These are phyloP conservation scores for Neofusicoccum ribis DNA, from an alignment of 2,329 filamentous ascomycete species.

Conservation along the genomic window DNA sequence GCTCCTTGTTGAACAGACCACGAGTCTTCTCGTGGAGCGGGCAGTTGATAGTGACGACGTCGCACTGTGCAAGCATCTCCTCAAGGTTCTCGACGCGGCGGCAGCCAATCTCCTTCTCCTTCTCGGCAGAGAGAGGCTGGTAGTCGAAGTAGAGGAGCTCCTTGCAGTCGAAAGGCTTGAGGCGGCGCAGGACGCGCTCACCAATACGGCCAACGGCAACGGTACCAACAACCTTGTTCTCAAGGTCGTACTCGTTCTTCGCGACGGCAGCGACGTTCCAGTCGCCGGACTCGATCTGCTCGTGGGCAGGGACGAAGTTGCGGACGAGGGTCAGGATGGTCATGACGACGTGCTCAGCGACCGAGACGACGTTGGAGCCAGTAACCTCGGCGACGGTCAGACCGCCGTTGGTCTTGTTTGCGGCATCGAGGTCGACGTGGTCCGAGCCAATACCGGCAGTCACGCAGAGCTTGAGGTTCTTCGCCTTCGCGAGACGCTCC, in stretches of 20 bases:
- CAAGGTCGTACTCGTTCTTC: conserved; percentile 98
- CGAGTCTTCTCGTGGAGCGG: conserved; percentile 97
- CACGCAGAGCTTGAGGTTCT: conserved; percentile 97
- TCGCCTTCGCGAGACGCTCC: conserved; percentile 94
- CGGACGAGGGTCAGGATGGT: conserved; percentile 94
- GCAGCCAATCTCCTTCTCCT: conserved; percentile 94
- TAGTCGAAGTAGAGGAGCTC: conserved; percentile 99
- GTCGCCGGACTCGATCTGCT: conserved; percentile 83
- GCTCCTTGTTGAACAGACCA: conserved; percentile 97
- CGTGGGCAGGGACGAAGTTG: conserved; percentile 98
- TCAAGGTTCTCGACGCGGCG: conserved; percentile 84
- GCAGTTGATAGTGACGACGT: conserved; percentile 99
- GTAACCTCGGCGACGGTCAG: conserved; percentile 97
- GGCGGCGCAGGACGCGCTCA: conserved; percentile 92
- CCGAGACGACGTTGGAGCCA: conserved; percentile 96
- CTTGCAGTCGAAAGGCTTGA: conserved; percentile 99
- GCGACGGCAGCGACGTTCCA: conserved; percentile 96
- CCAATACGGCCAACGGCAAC: conserved; percentile 97
- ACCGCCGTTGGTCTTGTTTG: conserved; percentile 98
- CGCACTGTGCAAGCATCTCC: conserved; percentile 91
- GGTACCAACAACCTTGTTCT: conserved; percentile 96
- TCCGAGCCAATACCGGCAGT: conserved; percentile 98
- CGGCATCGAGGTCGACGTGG: conserved; percentile 94
- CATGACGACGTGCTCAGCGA: conserved; percentile 99
- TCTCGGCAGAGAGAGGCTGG: conserved; percentile 83